Percentiles rank a stretch among this genome's conserved stretches.
These are phyloP conservation scores for Leptomonas pyrrhocoris DNA, from an alignment of 208 protist species.

Conservation along the genomic window DNA sequence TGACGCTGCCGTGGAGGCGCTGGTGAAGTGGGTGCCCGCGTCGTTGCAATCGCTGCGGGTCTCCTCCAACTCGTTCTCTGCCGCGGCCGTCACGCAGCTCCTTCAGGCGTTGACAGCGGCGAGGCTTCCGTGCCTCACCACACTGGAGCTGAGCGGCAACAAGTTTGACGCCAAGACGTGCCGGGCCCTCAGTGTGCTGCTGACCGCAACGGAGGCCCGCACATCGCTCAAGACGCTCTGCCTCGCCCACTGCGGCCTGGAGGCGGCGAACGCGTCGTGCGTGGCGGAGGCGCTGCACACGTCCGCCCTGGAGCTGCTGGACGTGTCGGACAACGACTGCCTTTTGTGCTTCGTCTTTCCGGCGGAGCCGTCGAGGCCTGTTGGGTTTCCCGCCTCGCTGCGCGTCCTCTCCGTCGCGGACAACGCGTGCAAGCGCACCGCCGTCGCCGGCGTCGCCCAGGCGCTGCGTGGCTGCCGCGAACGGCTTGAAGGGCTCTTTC, in stretches of 20 bases:
- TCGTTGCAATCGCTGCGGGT: conserved; percentile 31
- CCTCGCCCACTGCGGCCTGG: conserved; percentile 26
- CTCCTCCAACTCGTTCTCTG: conserved; percentile 31
- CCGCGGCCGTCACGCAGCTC: conserved; percentile 12
- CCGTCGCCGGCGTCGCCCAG: conserved; percentile 33
- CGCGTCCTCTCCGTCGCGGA: conserved; percentile 44
- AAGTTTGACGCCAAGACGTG: conserved; percentile 15
- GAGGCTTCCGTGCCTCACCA: not conserved
- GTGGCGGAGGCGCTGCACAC: conserved; percentile 25
- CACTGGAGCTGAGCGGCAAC: conserved; percentile 30
- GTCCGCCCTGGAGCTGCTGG: conserved; percentile 28
- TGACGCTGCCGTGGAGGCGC: conserved; percentile 33
- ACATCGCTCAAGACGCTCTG: conserved; percentile 21
- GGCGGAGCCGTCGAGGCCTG: conserved; percentile 3
- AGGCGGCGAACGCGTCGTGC: conserved; percentile 12
- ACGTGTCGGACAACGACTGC: conserved; percentile 52
- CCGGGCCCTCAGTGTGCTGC: conserved; percentile 9
- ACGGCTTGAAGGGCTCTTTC: conserved; percentile 50
- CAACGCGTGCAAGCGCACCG: conserved; percentile 43
- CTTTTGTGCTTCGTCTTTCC: conserved; percentile 41
- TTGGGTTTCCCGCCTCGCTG: conserved; percentile 44
- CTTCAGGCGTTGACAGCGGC: conserved; percentile 9
- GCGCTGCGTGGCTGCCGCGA: conserved; percentile 33
- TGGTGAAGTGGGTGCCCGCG: conserved; percentile 25
- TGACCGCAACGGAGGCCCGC: conserved; percentile 13